Evolutionary conservation across 2,329 filamentous ascomycete species (phyloP).

Genomic region (Tolypocladium tropicale): DNA sequence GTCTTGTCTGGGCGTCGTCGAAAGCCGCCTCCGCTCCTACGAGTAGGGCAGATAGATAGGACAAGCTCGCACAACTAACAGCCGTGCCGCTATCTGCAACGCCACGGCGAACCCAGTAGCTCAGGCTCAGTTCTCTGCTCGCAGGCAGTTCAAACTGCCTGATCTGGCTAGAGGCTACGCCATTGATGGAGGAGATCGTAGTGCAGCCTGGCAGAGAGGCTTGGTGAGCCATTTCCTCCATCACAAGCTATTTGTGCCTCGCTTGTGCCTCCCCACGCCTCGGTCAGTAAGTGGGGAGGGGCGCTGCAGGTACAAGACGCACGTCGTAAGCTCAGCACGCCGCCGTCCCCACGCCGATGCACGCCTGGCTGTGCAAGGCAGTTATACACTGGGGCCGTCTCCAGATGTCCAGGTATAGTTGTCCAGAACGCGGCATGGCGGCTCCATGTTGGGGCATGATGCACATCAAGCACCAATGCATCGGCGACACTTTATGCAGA

Average conservation of each 20-base stretch:
- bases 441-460: background rate
- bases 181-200: background rate
- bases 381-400: too few species aligned
- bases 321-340: background rate
- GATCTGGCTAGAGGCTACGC: background rate
- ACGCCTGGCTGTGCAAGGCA: background rate
- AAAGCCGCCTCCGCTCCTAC: too few species aligned
- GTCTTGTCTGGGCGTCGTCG: background rate
- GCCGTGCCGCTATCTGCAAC: background rate
- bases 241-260: constrained; percentile 11
- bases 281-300: background rate
- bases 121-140: constrained; percentile 1
- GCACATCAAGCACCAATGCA: constrained; percentile 4
- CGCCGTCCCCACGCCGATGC: background rate
- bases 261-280: constrained; percentile 8
- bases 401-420: background rate
- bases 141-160: background rate
- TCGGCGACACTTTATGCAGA: constrained; percentile 19
- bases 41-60: background rate
- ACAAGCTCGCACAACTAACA: background rate
- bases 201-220: background rate
- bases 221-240: background rate
- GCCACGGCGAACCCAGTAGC: background rate
- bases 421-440: background rate
- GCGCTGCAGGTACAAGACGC: background rate